Base-by-base conservation (phyloP, 73 alveolate species). In the Symbiodinium natans region DNA sequence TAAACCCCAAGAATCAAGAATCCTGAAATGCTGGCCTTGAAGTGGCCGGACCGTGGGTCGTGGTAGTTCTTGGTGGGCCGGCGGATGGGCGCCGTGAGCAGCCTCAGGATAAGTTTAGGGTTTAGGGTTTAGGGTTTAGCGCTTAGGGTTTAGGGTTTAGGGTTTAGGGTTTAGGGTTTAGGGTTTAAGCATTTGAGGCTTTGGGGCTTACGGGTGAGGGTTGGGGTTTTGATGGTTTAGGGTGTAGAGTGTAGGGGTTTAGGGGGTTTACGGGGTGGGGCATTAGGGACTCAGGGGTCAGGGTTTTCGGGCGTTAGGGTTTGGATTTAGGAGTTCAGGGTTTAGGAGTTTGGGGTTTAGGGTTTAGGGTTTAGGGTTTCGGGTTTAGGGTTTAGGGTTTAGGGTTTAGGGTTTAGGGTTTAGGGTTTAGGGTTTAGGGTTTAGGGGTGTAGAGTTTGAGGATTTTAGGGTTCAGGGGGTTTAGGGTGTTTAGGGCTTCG, bases 1-100 rank as follows among this genome's bases (percentile, higher is more conserved):
- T 52, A 52, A 52, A 6, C 5, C 68, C 68, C 68, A 7, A 52
- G 17, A 52, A 4, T 27, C 68, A 17, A n/a, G 29, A 0, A 52
- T 0, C 68, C 17, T 63, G 77, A 15, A 63, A 34, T 27, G 11
- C 42, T 15, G 31, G 86, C 97, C 97, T 90, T 68, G 41, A 90
- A 90, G 27, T 90, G 97, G 54, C 54, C 40, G 77, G 97, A 90
- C 23, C 46, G 46, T 42, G 41, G 97, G 87, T 90, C 75, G 54
- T 90, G 97, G 88, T 41, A 90, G 41, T 90, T 88, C n/a, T 90
- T 90, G 40, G 97, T 71, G 29, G 88, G 87, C 52, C 77, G 77
- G 21, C 97, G 75, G 43, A 90, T 75, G 2, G 97, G 97, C 73
- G 77, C 48, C 87, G 71, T 31, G 1, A 68, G 68, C 7, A 73